Base-by-base conservation (phyloP, 768 basidiomycete genomes). In the Boletus subparvulus region DNA sequence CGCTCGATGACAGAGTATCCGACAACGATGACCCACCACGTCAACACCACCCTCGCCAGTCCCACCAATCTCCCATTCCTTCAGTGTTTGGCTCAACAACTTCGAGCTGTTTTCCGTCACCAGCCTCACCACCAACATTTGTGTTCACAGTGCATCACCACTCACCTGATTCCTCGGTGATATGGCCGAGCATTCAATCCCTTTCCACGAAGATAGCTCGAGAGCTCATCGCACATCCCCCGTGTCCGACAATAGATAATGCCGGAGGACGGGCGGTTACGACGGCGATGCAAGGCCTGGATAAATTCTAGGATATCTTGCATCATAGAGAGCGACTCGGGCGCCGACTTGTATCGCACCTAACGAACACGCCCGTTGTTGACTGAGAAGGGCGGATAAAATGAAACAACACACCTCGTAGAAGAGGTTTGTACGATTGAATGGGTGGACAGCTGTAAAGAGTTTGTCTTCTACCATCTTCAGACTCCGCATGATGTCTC, bases 221-320 rank as follows among this genome's bases (percentile, higher is more conserved):
- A 80, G 24, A 94, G 71, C 10, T 82, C 83, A 56, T 92, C 82
- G 55, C 92, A 94, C 16, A 81, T 83, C 9, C 69, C 76, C 36
- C 82, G 81, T 19, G 75, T 80, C n/a, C 91, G 78, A 66, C 90
- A 92, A 64, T 94, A 92, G 3, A 94, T 76, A 46, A 93, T 87
- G 0, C 90, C 90, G 3, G 84, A 84, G 1, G 86, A 86, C 0
- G 84, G 69, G 30, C 79, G 70, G 35, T 81, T 80, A 9, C 87
- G 80, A 43, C 85, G 79, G 33, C 76, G 72, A 63, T 90, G 80
- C 17, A 93, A 74, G 1, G 75, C 79, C 37, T 73, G 77, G 55
- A 94, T 88, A 64, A 86, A 92, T 24, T 85, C 79, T 61, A 74
- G 73, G 9, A 92, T 80, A 44, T 88, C 84, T 21, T 76, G 75